These are phyloP conservation scores for Melampsora abietis-canadensis DNA, from an alignment of 1,284 basidiomycete species.

Conservation along the genomic window DNA sequence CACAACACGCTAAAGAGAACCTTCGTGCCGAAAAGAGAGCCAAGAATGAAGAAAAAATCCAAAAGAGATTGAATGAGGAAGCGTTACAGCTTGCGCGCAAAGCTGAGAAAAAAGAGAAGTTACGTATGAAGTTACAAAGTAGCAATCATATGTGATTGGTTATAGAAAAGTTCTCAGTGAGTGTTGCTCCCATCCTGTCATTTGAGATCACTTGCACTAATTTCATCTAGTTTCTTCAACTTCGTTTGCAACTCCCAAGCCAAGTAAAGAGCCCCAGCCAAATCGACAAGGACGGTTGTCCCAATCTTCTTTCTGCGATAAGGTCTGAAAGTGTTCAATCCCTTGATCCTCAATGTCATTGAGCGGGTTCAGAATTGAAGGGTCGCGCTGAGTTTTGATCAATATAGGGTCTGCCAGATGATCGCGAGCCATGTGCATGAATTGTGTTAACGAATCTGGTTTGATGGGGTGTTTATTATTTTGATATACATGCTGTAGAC, in stretches of 20 bases:
- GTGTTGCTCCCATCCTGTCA: not conserved
- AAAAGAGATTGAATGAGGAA: not conserved
- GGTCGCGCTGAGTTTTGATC: not conserved
- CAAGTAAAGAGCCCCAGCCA: not conserved
- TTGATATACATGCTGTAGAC: not conserved
- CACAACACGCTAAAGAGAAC: not conserved
- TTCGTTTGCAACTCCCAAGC: not conserved
- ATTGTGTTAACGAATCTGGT: not conserved
- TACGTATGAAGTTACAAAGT: not conserved
- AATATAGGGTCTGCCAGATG: not conserved
- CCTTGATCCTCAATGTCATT: not conserved
- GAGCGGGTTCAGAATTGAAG: not conserved
- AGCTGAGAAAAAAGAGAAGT: not conserved
- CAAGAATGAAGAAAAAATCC: not conserved
- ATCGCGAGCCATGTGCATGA: slow-evolving; percentile 19
- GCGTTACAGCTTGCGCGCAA: not conserved
- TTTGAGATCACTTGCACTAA: not conserved
- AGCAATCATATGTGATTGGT: too few relatives aligned
- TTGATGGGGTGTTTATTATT: slow-evolving; percentile 7
- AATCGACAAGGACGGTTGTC: not conserved
- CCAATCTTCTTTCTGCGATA: not conserved
- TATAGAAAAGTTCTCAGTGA: too few relatives aligned
- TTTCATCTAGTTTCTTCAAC: not conserved
- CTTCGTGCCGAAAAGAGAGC: too few relatives aligned
- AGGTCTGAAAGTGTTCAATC: not conserved